Evolutionary conservation across 305 asterid genomes (phyloP).

Genomic region (Fraxinus latifolia): DNA sequence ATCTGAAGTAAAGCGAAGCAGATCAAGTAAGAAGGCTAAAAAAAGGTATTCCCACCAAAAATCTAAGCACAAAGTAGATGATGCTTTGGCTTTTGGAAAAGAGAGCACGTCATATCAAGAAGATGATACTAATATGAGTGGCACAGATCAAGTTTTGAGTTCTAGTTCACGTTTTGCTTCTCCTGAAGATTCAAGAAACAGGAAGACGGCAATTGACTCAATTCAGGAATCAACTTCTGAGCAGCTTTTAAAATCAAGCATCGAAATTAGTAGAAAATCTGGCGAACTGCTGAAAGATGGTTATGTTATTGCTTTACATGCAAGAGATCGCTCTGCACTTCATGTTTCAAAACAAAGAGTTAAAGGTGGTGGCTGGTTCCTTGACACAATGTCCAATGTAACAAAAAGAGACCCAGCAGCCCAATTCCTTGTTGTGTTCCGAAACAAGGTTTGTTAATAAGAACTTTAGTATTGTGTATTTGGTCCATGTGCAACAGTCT

Average conservation of each 20-base stretch:
- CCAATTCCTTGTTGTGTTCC: constrained; percentile 82
- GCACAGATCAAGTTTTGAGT: constrained; percentile 85
- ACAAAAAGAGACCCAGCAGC: constrained; percentile 97
- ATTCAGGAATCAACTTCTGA: constrained; percentile 53
- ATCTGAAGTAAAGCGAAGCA: constrained; percentile 79
- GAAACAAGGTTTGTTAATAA: constrained; percentile 67
- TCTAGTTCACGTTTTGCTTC: constrained; percentile 90
- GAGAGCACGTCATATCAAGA: constrained; percentile 79
- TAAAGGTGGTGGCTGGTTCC: constrained; percentile 97
- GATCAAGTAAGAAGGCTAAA: constrained; percentile 93
- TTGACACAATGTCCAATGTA: constrained; percentile 73
- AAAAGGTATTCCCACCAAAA: constrained; percentile 89
- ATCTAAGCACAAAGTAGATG: constrained; percentile 76
- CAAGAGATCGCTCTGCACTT: constrained; percentile 69
- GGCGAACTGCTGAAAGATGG: constrained; percentile 85
- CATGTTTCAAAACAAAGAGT: constrained; percentile 91
- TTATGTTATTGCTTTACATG: constrained; percentile 66
- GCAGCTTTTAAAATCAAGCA: constrained; percentile 46
- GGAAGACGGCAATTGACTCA: constrained; percentile 63
- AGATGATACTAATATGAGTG: constrained; percentile 84
- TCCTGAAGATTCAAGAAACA: constrained; percentile 70
- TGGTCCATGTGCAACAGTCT: neutral
- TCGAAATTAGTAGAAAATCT: constrained; percentile 48
- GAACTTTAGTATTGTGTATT: constrained; percentile 1
- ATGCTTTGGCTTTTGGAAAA: constrained; percentile 52